A percentile compares a stretch with the other conserved stretches of the same genome.
Evolutionary conservation across 768 basidiomycete genomes (phyloP).

Genomic region (Dioszegia aurantiaca): DNA sequence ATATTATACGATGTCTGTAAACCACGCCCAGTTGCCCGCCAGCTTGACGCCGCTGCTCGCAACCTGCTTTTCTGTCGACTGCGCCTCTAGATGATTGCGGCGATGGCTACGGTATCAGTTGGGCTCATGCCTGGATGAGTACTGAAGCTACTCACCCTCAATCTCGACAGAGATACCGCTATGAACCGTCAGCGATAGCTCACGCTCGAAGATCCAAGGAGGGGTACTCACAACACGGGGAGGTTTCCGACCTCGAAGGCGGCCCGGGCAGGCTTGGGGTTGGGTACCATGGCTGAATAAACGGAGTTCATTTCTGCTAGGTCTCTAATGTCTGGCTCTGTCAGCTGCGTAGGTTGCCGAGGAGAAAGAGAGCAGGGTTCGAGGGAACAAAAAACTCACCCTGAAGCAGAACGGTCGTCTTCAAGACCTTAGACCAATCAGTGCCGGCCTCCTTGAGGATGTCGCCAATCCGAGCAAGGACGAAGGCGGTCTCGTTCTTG

Average conservation of each 20-base stretch:
- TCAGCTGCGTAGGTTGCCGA: background rate
- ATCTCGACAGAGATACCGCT: constrained; percentile 15
- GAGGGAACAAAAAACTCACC: constrained; percentile 15
- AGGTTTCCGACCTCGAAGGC: constrained; percentile 28
- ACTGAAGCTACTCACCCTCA: constrained; percentile 2
- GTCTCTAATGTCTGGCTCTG: constrained; percentile 23
- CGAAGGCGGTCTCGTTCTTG: constrained; percentile 30
- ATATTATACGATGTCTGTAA: too few species aligned
- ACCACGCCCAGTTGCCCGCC: too few species aligned
- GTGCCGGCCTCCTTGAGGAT: constrained; percentile 25
- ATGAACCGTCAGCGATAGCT: background rate
- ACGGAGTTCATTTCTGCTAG: constrained; percentile 32
- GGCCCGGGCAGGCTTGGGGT: constrained; percentile 25
- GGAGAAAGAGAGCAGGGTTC: background rate
- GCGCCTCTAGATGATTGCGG: constrained; percentile 1
- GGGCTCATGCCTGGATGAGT: background rate
- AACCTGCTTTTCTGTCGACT: too few species aligned
- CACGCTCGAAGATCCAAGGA: background rate
- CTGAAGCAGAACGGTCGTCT: constrained; percentile 26
- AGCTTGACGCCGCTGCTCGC: too few species aligned
- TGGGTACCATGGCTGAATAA: constrained; percentile 23
- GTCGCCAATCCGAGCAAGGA: constrained; percentile 20
- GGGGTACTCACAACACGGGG: constrained; percentile 20
- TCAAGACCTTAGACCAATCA: constrained; percentile 27
- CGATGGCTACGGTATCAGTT: constrained; percentile 1